A percentile compares a stretch with the other conserved stretches of the same genome.
Evolutionary conservation across 1,139 yeast genomes (phyloP).

Genomic region (Debaryomyces singareniensis): DNA sequence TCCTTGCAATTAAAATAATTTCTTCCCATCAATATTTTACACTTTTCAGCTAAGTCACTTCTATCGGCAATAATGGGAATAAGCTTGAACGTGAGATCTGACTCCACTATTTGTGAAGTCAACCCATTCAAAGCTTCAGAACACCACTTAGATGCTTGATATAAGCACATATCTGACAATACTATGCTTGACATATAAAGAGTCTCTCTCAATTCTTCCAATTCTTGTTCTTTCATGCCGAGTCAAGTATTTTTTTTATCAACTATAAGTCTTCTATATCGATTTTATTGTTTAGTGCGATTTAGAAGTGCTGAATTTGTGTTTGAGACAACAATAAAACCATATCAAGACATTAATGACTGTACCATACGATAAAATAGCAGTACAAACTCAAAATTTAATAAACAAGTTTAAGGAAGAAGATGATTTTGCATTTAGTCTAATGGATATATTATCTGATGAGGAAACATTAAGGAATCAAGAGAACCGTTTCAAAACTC

Average conservation of each 20-base stretch:
- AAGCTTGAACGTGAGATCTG: conserved; percentile 7
- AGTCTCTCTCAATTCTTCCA: conserved; percentile 15
- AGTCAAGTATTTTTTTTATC: neutral
- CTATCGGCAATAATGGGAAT: conserved; percentile 23
- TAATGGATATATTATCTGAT: neutral
- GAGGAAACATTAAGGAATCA: conserved; percentile 1
- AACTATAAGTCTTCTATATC: too few relatives aligned
- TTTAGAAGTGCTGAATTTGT: too few relatives aligned
- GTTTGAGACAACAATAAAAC: too few relatives aligned
- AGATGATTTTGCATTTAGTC: too few relatives aligned
- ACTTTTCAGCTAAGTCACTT: conserved; percentile 20
- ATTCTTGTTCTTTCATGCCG: conserved; percentile 4
- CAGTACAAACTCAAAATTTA: too few relatives aligned
- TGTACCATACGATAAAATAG: too few relatives aligned
- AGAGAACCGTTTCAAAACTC: conserved; percentile 4
- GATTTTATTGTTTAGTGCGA: too few relatives aligned
- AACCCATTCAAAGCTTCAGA: conserved; percentile 67
- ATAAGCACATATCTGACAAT: conserved; percentile 42
- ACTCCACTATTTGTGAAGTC: conserved; percentile 5
- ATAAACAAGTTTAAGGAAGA: too few relatives aligned
- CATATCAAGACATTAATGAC: too few relatives aligned
- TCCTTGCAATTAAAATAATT: conserved; percentile 80
- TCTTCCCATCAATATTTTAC: conserved; percentile 54
- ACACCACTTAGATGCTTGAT: conserved; percentile 74
- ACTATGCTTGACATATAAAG: conserved; percentile 20